Conservation (phyloP, 2,329 filamentous ascomycete species). For the Aspergillus sergii region DNA sequence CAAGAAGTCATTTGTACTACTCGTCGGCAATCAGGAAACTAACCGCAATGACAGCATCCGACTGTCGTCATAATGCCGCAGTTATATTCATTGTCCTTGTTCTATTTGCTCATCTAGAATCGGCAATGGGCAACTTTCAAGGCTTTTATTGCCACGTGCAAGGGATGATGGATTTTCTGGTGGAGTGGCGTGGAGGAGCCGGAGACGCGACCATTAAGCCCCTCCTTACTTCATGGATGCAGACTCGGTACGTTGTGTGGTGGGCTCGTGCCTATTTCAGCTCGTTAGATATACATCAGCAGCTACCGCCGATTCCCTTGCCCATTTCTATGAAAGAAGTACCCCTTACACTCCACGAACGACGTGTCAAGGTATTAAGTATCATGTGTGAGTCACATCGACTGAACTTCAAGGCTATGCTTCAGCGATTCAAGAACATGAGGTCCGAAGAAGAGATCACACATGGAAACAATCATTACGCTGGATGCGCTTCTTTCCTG, state of each 20-base stretch:
- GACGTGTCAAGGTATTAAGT: conserved; percentile 21
- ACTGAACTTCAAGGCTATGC: conserved; percentile 10
- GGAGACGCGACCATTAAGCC: background rate
- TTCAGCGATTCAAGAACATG: too few species aligned
- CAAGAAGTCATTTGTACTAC: conserved; percentile 28
- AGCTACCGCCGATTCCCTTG: conserved; percentile 15
- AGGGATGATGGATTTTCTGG: conserved; percentile 7
- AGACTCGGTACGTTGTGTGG: conserved; percentile 26
- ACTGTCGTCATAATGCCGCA: conserved; percentile 9
- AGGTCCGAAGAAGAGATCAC: too few species aligned
- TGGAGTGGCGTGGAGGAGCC: background rate
- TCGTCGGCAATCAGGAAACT: conserved; percentile 25
- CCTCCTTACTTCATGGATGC: conserved; percentile 27
- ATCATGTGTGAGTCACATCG: conserved; percentile 30
- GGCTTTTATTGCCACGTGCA: conserved; percentile 26
- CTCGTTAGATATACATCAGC: conserved; percentile 20
- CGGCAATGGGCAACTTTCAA: conserved; percentile 26
- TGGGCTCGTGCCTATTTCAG: conserved; percentile 31
- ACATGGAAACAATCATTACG: too few species aligned
- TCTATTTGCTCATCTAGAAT: conserved; percentile 26
- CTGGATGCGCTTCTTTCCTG: too few species aligned
- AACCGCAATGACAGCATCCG: conserved; percentile 7
- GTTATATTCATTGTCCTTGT: conserved; percentile 17
- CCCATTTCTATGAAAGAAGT: conserved; percentile 6
- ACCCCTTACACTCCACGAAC: conserved; percentile 11